These are phyloP conservation scores for Peronospora belbahrii DNA, from an alignment of 352 stramenopile genomes.

Conservation along the genomic window DNA sequence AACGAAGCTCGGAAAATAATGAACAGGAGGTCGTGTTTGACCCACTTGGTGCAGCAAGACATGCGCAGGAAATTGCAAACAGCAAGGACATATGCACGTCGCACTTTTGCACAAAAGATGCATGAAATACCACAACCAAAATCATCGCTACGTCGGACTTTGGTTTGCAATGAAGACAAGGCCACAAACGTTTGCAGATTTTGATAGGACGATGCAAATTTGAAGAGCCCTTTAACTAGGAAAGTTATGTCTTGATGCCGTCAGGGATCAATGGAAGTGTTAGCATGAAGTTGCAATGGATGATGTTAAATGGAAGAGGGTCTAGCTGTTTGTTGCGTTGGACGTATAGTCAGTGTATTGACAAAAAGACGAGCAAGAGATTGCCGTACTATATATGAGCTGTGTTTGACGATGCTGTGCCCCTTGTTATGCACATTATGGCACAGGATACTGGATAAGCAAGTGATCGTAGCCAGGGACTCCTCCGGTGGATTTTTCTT, in stretches of 20 bases:
- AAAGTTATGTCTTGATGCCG: too few species aligned
- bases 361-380: constrained; percentile 20
- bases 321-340: too few species aligned
- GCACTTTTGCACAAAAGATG: constrained; percentile 43
- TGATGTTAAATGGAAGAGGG: constrained; percentile 49
- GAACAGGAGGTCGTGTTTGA: constrained; percentile 22
- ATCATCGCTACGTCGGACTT: constrained; percentile 37
- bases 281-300: constrained; percentile 70
- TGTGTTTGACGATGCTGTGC: constrained; percentile 43
- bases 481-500: constrained; percentile 40
- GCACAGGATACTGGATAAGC: constrained; percentile 19
- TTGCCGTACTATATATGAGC: constrained; percentile 46
- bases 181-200: constrained; percentile 12
- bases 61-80: constrained; percentile 17
- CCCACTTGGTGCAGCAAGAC: constrained; percentile 14
- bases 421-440: constrained; percentile 64
- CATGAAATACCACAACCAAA: constrained; percentile 25
- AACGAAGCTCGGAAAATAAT: constrained; percentile 23
- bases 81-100: constrained; percentile 38
- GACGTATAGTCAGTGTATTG: too few species aligned
- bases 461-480: constrained; percentile 26
- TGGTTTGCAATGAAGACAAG: constrained; percentile 13
- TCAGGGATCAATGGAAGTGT: constrained; percentile 33
- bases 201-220: constrained; percentile 24
- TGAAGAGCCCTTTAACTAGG: too few species aligned